Evolutionary conservation across 202 grass and related monocot species (phyloP).

Genomic region (Panicum hallii): DNA sequence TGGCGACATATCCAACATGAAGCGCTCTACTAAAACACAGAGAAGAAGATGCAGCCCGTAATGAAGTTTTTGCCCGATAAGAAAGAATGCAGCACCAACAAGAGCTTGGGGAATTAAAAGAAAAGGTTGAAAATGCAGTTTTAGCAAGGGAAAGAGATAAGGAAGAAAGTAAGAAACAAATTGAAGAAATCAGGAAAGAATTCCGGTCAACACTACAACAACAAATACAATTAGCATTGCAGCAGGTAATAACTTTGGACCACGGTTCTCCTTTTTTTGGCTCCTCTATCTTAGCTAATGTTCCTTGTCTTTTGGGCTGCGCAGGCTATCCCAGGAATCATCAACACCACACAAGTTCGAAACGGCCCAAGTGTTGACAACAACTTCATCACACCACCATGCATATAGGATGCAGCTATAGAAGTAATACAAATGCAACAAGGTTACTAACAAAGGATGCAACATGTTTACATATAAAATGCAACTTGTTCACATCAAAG

Average conservation of each 20-base stretch:
- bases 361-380: neutral
- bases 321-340: neutral
- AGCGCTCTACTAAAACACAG: neutral
- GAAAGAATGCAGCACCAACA: neutral
- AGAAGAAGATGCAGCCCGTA: neutral
- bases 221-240: neutral
- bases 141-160: neutral
- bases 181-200: neutral
- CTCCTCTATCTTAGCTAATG: neutral
- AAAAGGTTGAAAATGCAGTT: neutral
- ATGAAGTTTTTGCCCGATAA: neutral
- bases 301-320: neutral
- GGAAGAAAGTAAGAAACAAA: constrained; percentile 18
- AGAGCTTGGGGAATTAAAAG: neutral
- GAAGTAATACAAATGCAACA: neutral
- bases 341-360: neutral
- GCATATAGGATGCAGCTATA: neutral
- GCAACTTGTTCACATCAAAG: neutral
- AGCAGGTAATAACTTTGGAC: neutral
- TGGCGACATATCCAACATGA: too few relatives aligned
- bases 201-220: neutral
- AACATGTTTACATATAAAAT: neutral
- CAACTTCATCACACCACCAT: neutral
- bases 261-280: neutral
- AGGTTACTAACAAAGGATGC: neutral